Evolutionary conservation across 441 rosid species (phyloP), one percentile per base, ranked within the genome.

Genomic region (Omphalea diandra): DNA sequence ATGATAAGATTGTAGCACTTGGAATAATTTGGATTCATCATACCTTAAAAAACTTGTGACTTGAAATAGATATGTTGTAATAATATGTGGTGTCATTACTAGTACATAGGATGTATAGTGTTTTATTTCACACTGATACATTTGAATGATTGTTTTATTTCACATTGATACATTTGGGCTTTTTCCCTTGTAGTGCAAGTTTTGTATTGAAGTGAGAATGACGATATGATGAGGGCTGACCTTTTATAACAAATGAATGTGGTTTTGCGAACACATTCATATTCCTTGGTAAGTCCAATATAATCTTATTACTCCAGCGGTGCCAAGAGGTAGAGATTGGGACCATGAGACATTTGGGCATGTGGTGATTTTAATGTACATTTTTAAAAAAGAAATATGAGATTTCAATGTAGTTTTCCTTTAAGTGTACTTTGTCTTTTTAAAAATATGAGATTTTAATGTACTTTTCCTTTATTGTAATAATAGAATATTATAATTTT

Each of bases 151-250:
- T 22, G 8, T 50, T 35, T 71, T 52, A 3, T 3, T 52, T n/a
- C n/a, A 15, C 43, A 55, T 29, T 69, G 63, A 63, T 71, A 6
- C 12, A 53, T 22, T 22, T 5, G 15, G 53, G 4, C 14, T 44
- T 32, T 61, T 72, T 58, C 17, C 31, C 46, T 64, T 75, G 84
- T 91, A 94, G 98, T 89, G 62, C 77, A 89, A 87, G 76, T 89
- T 89, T 77, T 76, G 72, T 18, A 88, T 89, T 66, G 95, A 89
- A 75, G 90, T n/a, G 92, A 75, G 88, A 84, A 47, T 86, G 90
- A 92, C 80, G 81, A 59, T 85, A 87, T 17, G 95, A 89, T 57
- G 89, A 90, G 59, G 83, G 73, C 60, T 94, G 88, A 73, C 87
- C 87, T 35, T 73, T 52, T 71, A 84, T 86, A 54, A 79, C 71